Evolutionary conservation across 768 basidiomycete species (phyloP).

Genomic region (Clavaria fumosa): DNA sequence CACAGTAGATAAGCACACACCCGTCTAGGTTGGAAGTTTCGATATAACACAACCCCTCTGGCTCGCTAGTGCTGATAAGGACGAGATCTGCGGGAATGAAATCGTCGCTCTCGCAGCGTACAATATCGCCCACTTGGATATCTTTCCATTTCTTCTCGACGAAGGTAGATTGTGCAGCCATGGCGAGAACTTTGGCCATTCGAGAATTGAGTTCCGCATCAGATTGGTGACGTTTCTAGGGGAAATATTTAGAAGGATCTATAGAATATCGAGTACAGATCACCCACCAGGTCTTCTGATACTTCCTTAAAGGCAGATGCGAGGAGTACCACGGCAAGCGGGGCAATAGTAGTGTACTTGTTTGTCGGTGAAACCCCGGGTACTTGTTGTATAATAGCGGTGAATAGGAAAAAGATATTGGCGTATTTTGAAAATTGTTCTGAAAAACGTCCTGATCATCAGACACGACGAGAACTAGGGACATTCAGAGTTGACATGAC

Average conservation of each 20-base stretch:
- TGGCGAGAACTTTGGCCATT: conserved; percentile 54
- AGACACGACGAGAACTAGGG: too few species aligned
- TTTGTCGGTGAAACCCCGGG: conserved; percentile 96
- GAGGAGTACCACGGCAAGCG: conserved; percentile 74
- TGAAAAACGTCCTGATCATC: too few species aligned
- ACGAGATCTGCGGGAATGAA: conserved; percentile 94
- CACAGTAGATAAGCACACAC: conserved; percentile 22
- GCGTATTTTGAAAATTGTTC: conserved; percentile 99
- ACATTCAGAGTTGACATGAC: too few species aligned
- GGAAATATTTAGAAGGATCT: conserved; percentile 9
- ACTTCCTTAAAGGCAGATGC: conserved; percentile 93
- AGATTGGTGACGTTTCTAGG: conserved; percentile 89
- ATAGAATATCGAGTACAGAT: not conserved
- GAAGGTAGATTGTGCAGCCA: conserved; percentile 51
- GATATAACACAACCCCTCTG: conserved; percentile 94
- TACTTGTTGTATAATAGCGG: conserved; percentile 93
- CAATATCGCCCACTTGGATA: conserved; percentile 80
- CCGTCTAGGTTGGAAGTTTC: conserved; percentile 97
- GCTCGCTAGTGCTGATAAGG: conserved; percentile 79
- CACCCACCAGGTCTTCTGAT: conserved; percentile 80
- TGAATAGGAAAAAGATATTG: conserved; percentile 97
- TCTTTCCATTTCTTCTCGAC: conserved; percentile 73
- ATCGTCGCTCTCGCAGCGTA: conserved; percentile 80
- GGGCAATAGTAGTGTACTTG: conserved; percentile 85
- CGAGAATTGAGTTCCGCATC: conserved; percentile 86